Base-by-base conservation (phyloP, 192 early-diverging fungal genomes). In the Coemansia sp. region DNA sequence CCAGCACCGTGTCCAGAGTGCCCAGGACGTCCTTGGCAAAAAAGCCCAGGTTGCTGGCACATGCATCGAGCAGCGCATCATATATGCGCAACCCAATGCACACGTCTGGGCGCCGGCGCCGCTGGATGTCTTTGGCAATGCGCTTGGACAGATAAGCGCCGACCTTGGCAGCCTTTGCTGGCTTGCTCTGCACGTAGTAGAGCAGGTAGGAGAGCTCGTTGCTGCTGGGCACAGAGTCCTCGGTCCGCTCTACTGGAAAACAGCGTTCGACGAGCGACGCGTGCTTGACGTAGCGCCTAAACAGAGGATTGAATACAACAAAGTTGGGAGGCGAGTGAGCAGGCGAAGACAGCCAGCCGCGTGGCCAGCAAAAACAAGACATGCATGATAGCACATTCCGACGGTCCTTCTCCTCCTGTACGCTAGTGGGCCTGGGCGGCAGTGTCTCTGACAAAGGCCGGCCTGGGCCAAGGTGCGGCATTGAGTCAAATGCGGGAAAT, bases 111-210 rank as follows among this genome's bases (percentile, higher is more conserved):
- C 70, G 79, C 38, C 75, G 62, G 38, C 70, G 71, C 55, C 84
- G 86, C 50, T 75, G 64, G 40, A 86, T 64, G 51, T 97, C 93
- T 32, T 69, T 65, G 30, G 72, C 67, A 11, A 85, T 80, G 59
- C 85, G 82, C 58, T 83, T 85, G 50, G 90, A 88, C 18, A 97
- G 72, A 65, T 85, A 92, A 5, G 73, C 70, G 56, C 93, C 94
- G 36, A 94, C 90, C 69, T 97, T 97, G 46, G 87, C 80, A 45
- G 94, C 80, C 68, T 97, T 97, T 11, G 88, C 87, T 3, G 93
- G 92, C 60, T 91, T 88, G 45, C 88, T 84, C 38, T 83, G 85
- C 21, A 90, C 89, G 63, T 97, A 97, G 75, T 89, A 94, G 8
- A 90, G 79, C 42, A 97, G 80, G 51, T 90, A 88, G 15, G 92